Evolutionary conservation across 352 stramenopile genomes (phyloP), one percentile per base, ranked within the genome.

Genomic region (Globisporangium paddicum): DNA sequence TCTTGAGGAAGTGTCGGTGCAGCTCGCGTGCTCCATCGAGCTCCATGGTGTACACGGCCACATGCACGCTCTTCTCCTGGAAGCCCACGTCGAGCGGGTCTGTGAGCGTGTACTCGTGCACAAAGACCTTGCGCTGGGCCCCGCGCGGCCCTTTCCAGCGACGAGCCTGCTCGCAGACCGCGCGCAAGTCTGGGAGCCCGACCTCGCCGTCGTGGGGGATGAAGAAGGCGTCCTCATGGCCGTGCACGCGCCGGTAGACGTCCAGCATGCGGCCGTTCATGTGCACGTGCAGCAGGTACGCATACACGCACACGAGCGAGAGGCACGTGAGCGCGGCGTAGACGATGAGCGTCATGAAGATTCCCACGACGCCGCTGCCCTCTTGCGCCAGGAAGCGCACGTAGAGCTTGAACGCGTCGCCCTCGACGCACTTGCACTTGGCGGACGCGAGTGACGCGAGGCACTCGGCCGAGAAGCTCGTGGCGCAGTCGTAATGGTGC

Each of bases 211-310:
- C 89, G 42, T 96, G 77, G n/a, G 90, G 90, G 14, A 96, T 64
- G 58, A 96, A 96, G 45, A 97, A 92, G 1, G 75, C 54, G 46
- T 73, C 62, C 45, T 94, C 80, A 9, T 79, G 71, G 9, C 68
- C 82, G 59, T 95, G 81, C 9, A 96, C 57, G 21, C 89, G 83
- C 1, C 83, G 72, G 56, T 95, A 96, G 6, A 91, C 69, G 58
- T 97, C 89, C 7, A 96, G 72, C 81, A 97, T 92, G 46, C 89
- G 82, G 13, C 87, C 89, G 62, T 96, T 96, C 79, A 95, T 92
- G 77, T 97, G 89, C 6, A 93, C 68, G 55, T 91, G 75, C 9
- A 96, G 73, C 28, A 97, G 63, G 57, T 96, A 96, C 55, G 68
- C 63, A 62, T 95, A 93, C 11, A 94, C 66, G 21, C 63, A 68